Base-by-base conservation (phyloP, 2,329 filamentous ascomycete species). In the Chaetomiaceae sp. region DNA sequence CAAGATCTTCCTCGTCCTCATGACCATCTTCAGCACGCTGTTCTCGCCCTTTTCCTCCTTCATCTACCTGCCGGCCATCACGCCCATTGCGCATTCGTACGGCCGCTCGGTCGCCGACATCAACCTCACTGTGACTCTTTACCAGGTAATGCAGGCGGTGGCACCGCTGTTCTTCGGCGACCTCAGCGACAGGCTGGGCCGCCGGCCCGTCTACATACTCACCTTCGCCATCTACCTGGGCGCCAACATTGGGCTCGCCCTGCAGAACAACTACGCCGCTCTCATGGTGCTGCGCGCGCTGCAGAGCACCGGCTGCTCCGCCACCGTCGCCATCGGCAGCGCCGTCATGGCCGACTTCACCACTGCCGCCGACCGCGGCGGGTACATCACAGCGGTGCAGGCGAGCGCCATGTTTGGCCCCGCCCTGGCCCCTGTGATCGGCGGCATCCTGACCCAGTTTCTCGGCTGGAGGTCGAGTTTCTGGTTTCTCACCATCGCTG, bases 311-410 rank as follows among this genome's bases (percentile, higher is more conserved):
- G 78, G 80, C 0, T 76, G 72, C 55, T 76, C 72, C 47, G 75
- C 75, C 0, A 81, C 78, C 0, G 70, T 83, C 12, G 74, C 81
- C 0, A 69, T 86, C 19, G 60, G 61, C 5, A 62, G 56, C 34
- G 81, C 73, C 0, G 73, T 84, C 2, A 72, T 85, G 5, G 77
- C 75, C 1, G 82, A 85, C 56, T 66, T 82, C 9, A 72, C 74
- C 1, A 81, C 78, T 0, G 70, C 72, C 2, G 72, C 73, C 0
- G 81, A 86, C 60, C 69, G 82, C 45, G 79, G 79, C 14, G 66
- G 70, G 5, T 78, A 77, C 59, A 73, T 82, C 39, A 55, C 73
- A 70, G 44, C 71, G 69, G 51, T 65, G 66, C 69, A 77, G 4
- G 60, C 82, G 37, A 68, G 61, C 5, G 19, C 40, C 8, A 31